Conservation (phyloP, 2,329 filamentous ascomycete genomes). For the Aspergillus luchuensis region DNA sequence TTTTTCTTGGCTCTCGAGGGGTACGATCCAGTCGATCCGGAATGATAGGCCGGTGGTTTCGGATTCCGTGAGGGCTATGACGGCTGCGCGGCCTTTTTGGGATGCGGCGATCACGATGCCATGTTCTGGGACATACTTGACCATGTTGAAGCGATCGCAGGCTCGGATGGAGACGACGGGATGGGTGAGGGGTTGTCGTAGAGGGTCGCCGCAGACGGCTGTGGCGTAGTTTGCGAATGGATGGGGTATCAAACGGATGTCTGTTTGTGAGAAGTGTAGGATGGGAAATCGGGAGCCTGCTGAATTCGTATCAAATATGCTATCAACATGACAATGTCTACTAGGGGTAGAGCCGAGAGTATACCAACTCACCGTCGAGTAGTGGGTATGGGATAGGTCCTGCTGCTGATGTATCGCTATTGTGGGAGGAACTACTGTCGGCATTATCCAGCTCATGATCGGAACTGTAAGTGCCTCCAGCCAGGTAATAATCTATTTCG, state of each 20-base stretch:
- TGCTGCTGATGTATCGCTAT: constrained; percentile 17
- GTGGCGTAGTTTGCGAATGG: constrained; percentile 34
- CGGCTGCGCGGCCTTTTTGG: constrained; percentile 58
- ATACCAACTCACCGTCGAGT: constrained; percentile 22
- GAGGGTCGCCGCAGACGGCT: constrained; percentile 34
- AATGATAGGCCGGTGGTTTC: constrained; percentile 47
- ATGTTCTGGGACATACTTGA: constrained; percentile 59
- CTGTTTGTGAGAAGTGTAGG: constrained; percentile 44
- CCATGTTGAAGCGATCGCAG: constrained; percentile 59
- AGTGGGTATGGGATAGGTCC: constrained; percentile 17
- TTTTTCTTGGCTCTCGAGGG: constrained; percentile 53
- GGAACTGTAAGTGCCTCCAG: constrained; percentile 19
- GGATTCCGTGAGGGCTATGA: constrained; percentile 55
- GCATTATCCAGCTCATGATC: constrained; percentile 19
- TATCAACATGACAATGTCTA: constrained; percentile 4
- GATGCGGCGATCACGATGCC: constrained; percentile 60
- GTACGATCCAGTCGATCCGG: constrained; percentile 60
- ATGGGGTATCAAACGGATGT: constrained; percentile 41
- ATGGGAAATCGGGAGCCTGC: constrained; percentile 40
- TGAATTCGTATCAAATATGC: constrained; percentile 20
- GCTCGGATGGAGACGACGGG: constrained; percentile 26
- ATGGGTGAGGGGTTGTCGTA: constrained; percentile 33
- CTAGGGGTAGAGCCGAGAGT: not conserved
- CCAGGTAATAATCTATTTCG: constrained; percentile 17
- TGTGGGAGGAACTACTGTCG: constrained; percentile 19